Evolutionary conservation across 2,329 filamentous ascomycete species (phyloP), one percentile per base, ranked within the genome.

Genomic region (Phoma sp.): DNA sequence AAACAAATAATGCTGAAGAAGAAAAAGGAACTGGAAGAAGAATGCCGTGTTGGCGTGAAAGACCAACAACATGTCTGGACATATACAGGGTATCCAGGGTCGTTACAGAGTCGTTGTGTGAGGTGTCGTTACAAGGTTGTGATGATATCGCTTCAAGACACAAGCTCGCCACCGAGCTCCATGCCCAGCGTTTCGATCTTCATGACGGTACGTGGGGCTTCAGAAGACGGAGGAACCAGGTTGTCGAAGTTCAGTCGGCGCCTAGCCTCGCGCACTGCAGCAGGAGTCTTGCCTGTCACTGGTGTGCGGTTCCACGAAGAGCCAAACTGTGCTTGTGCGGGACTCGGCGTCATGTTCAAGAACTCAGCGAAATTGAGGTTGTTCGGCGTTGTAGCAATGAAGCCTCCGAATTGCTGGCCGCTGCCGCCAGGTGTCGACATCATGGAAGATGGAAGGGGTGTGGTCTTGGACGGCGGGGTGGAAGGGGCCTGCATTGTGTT

Each of bases 351-450:
- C 73, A 98, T 93, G 77, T 98, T 97, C 71, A 98, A 89, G 76
- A 96, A 99, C 72, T 99, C 95, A 47, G 92, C 86, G 77, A 98
- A 96, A 78, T 98, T 96, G 75, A 98, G 96, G 42, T 82, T 85
- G 69, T 93, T 89, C 13, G 88, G 88, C 0, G 93, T 93, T 0
- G 93, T 98, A 59, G 85, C 87, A 46, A 89, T 86, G 51, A 87
- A 82, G 43, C 82, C 82, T 39, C 88, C 75, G 67, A 86, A 89
- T 35, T 70, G 68, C 35, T 69, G 72, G 23, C 74, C 76, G 57
- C 85, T 84, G 36, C 87, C 88, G 47, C 87, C 88, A 1, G 90
- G 90, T 9, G 91, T 95, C n/a, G 86, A 89, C 90, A 95, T 93
- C 85, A 93, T 91, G 24, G 88, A 96, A 52, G 86, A 96, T 22